These are phyloP conservation scores for Penicillium ochrochloron DNA, from an alignment of 495 filamentous ascomycete genomes.

Conservation along the genomic window DNA sequence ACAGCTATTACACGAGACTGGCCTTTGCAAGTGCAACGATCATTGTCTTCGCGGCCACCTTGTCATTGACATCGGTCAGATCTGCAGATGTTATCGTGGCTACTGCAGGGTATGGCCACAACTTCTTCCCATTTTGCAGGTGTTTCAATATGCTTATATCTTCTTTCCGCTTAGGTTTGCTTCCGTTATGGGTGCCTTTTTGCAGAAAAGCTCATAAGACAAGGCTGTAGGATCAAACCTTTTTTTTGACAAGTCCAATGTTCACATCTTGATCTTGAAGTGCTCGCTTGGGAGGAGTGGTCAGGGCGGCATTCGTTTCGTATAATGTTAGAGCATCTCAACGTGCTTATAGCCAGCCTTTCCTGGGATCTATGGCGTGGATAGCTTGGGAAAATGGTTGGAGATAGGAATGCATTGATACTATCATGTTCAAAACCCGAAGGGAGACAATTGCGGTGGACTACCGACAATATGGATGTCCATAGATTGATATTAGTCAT, in stretches of 20 bases:
- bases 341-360: no score
- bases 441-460: background rate
- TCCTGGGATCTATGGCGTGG: background rate
- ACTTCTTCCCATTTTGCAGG: background rate
- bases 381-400: background rate
- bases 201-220: background rate
- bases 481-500: constrained; percentile 31
- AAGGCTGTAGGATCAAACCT: background rate
- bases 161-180: background rate
- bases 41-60: background rate
- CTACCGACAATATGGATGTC: background rate
- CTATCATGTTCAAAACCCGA: background rate
- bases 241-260: background rate
- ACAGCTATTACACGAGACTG: background rate
- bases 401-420: background rate
- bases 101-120: background rate
- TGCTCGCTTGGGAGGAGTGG: no score
- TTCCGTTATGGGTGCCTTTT: background rate
- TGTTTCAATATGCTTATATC: background rate
- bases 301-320: background rate
- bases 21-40: background rate
- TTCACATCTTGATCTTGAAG: background rate
- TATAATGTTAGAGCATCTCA: background rate
- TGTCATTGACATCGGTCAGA: background rate
- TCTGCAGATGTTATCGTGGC: background rate